Evolutionary conservation across 768 basidiomycete species (phyloP), one percentile per base, ranked within the genome.

Genomic region (Dendrothele bispora): DNA sequence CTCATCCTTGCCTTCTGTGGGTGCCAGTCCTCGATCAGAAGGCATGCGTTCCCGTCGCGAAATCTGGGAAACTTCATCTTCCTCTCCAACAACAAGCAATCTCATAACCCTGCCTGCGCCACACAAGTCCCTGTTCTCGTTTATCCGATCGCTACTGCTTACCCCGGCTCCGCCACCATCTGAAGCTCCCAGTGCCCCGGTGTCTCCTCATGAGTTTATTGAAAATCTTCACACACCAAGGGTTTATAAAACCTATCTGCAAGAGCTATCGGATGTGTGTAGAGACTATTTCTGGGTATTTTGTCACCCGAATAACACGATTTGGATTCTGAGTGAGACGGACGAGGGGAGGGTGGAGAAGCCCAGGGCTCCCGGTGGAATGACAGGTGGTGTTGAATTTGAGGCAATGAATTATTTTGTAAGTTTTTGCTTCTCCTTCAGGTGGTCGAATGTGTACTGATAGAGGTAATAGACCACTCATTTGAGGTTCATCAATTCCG

Each of bases 311-410:
- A 87, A 86, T 61, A 99, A 98, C 56, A 83, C 84, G 0, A 84
- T 98, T 42, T 98, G 95, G 95, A 74, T 84, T 17, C 69, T 97
- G 17, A 65, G 75, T 7, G 88, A 95, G 56, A 86, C 90, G 2
- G 91, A 98, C 61, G 87, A 92, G 61, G 79, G 70, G 2, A 80
- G 81, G 50, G 91, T 92, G 4, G 95, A 97, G 67, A 88, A 85
- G 60, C 93, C 93, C 12, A 77, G 88, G 48, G 95, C 97, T 11
- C 97, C 97, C 3, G 92, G 94, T 5, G 95, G 97, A 14, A 98
- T 98, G 85, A 98, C 97, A 0, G 97, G 95, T 5, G 97, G 97
- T 5, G 97, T 99, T 11, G 97, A 99, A 61, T 95, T 86, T 61
- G 97, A 99, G 69, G 95, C 95, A 4, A 95, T 98, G 84, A 79